Percentiles rank a stretch among this genome's conserved stretches.
phyloP scores from a whole-genome alignment of 2,329 filamentous ascomycete species.

The Escovopsis sp. region DNA sequence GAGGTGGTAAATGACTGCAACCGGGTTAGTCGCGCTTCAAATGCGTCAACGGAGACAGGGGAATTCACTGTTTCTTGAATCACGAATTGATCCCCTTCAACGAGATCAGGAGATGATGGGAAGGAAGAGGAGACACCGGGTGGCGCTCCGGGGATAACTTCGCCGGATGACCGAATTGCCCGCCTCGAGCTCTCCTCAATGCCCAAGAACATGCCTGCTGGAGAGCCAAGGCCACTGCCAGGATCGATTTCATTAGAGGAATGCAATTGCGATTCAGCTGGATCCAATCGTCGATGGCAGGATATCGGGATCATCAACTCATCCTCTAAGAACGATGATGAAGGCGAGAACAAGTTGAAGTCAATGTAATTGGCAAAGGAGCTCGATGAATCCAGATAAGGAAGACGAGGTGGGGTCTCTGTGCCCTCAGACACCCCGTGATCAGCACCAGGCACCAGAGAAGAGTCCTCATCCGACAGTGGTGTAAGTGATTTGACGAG shows the following conservation, averaged over 20 bases:
- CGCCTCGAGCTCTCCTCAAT: neutral
- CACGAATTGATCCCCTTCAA: no score
- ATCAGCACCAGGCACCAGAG: constrained; percentile 3
- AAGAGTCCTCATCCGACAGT: constrained; percentile 11
- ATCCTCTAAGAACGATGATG: constrained; percentile 33
- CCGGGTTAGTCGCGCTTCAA: no score
- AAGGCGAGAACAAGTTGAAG: constrained; percentile 42
- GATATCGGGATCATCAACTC: constrained; percentile 24
- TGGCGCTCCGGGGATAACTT: neutral
- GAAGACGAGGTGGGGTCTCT: constrained; percentile 13
- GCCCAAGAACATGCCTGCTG: neutral
- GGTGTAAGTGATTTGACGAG: constrained; percentile 12
- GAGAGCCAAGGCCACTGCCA: neutral
- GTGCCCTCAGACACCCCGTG: constrained; percentile 3
- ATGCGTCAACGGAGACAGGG: no score
- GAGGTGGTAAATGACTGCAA: no score
- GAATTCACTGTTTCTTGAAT: no score
- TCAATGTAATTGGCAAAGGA: constrained; percentile 30
- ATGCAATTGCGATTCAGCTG: constrained; percentile 2
- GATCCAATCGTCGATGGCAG: constrained; percentile 3
- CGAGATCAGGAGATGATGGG: no score
- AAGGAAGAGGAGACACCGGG: neutral
- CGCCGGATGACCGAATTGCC: neutral
- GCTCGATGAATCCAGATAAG: constrained; percentile 21
- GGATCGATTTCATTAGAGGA: constrained; percentile 3